These are phyloP conservation scores for Cerrena zonata DNA, from an alignment of 1,284 basidiomycete genomes.

Conservation along the genomic window DNA sequence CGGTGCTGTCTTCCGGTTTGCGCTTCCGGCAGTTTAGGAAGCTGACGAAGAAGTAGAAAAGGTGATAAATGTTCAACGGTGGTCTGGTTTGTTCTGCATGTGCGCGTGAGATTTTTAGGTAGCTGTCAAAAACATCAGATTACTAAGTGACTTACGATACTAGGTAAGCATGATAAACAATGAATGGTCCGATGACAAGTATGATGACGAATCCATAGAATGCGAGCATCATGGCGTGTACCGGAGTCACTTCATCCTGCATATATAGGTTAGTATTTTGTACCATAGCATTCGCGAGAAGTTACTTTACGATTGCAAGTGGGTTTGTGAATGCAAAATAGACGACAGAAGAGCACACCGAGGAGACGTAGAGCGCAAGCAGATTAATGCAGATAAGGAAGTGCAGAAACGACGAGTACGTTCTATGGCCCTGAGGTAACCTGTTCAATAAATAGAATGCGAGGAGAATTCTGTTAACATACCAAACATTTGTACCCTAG, in stretches of 20 bases:
- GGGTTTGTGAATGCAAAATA: slow-evolving; percentile 66
- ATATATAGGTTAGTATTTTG: not conserved
- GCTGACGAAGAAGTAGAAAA: slow-evolving; percentile 64
- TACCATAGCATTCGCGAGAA: not conserved
- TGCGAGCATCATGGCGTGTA: slow-evolving; percentile 66
- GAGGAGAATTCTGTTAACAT: slow-evolving; percentile 28
- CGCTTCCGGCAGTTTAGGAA: slow-evolving; percentile 50
- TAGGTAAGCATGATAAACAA: slow-evolving; percentile 75
- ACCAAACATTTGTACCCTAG: slow-evolving; percentile 75
- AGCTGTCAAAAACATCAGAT: not conserved
- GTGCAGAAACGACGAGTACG: slow-evolving; percentile 81
- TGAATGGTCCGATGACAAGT: slow-evolving; percentile 71
- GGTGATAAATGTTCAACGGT: slow-evolving; percentile 78
- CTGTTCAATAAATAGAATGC: not conserved
- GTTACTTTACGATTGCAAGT: slow-evolving; percentile 47
- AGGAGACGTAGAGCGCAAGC: slow-evolving; percentile 57
- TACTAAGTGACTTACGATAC: slow-evolving; percentile 51
- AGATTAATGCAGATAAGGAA: slow-evolving; percentile 68
- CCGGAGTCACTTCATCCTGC: slow-evolving; percentile 60
- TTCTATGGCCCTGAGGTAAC: slow-evolving; percentile 64
- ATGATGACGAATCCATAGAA: slow-evolving; percentile 59
- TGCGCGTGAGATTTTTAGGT: not conserved
- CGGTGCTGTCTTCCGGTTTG: slow-evolving; percentile 35
- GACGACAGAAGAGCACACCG: slow-evolving; percentile 53
- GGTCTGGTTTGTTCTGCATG: slow-evolving; percentile 74